Evolutionary conservation across 2,329 filamentous ascomycete species (phyloP).

Genomic region (Scedosporium minutisporum): DNA sequence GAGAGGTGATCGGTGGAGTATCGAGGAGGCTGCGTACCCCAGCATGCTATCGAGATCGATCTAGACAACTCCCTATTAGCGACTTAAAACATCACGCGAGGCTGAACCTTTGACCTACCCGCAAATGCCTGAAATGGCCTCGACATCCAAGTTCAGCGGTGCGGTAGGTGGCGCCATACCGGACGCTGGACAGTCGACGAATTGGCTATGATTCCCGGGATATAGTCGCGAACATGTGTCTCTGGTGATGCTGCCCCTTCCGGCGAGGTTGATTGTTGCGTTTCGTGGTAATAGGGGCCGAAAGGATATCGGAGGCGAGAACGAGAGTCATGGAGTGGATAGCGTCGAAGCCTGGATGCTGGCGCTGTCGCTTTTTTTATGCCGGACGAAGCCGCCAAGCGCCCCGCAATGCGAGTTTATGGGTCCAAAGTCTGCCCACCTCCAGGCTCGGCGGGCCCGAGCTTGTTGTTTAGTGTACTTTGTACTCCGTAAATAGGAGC

Average conservation of each 20-base stretch:
- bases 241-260: background rate
- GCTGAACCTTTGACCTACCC: constrained; percentile 42
- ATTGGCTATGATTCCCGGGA: background rate
- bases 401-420: background rate
- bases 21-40: constrained; percentile 35
- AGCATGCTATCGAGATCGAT: constrained; percentile 92
- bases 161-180: constrained; percentile 45
- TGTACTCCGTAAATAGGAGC: no score
- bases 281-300: background rate
- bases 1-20: background rate
- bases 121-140: constrained; percentile 86
- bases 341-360: background rate
- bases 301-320: background rate
- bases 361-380: constrained; percentile 1
- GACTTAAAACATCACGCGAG: background rate
- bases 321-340: background rate
- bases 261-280: background rate
- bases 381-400: constrained; percentile 3
- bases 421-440: background rate
- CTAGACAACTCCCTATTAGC: constrained; percentile 30
- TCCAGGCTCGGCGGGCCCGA: background rate
- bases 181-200: constrained; percentile 4
- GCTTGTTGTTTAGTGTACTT: no score
- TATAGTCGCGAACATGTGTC: background rate
- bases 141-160: constrained; percentile 67